phyloP scores from a whole-genome alignment of 257 asterid species.

The Gentiana macrophylla region DNA sequence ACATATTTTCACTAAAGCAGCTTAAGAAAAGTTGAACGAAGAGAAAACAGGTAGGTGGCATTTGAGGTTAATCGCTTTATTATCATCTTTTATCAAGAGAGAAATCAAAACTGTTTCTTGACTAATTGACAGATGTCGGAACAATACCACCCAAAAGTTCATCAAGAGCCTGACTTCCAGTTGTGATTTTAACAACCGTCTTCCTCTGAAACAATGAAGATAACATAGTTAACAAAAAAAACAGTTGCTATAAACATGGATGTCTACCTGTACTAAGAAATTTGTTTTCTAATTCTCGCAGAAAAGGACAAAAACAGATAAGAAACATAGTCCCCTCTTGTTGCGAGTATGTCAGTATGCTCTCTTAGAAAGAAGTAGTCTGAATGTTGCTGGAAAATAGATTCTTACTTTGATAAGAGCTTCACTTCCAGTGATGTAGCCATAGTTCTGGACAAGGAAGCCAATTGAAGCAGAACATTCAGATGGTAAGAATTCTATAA shows the following conservation, averaged over 20 bases:
- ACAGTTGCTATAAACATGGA: not conserved
- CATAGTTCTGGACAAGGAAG: constrained; percentile 50
- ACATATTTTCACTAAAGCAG: too few species aligned
- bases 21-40: too few species aligned
- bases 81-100: too few species aligned
- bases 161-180: constrained; percentile 97
- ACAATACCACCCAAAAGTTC: constrained; percentile 79
- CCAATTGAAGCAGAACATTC: not conserved
- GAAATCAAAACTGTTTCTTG: not conserved
- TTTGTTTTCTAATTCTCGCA: too few species aligned
- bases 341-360: not conserved
- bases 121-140: not conserved
- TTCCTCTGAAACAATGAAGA: constrained; percentile 50
- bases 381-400: constrained; percentile 7
- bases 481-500: not conserved
- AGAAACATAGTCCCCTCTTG: not conserved
- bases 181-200: constrained; percentile 69
- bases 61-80: too few species aligned
- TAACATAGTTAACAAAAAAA: not conserved
- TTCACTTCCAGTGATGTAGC: constrained; percentile 97
- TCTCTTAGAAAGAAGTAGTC: constrained; percentile 1
- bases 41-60: too few species aligned
- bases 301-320: too few species aligned
- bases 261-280: not conserved
- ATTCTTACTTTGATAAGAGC: constrained; percentile 73